phyloP scores from a whole-genome alignment of 2,329 filamentous ascomycete species.

The Alternaria sp. region DNA sequence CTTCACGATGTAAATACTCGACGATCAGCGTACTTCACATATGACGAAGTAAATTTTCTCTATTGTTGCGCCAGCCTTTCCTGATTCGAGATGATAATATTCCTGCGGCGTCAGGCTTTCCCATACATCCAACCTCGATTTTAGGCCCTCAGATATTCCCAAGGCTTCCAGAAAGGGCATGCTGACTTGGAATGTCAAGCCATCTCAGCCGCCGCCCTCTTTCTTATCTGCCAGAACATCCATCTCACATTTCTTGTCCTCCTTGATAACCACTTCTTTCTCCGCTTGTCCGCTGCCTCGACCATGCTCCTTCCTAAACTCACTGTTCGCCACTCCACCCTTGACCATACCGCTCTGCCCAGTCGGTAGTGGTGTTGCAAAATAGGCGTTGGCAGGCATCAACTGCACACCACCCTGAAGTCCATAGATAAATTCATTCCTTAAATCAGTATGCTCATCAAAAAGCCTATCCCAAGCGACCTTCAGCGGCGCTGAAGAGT shows the following conservation, averaged over 20 bases:
- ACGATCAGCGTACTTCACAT: neutral
- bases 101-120: neutral
- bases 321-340: neutral
- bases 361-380: neutral
- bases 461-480: slow-evolving; percentile 22
- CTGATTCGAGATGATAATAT: neutral
- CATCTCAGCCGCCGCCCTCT: neutral
- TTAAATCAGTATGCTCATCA: slow-evolving; percentile 16
- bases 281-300: neutral
- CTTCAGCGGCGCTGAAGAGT: neutral
- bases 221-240: neutral
- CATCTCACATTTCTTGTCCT: neutral
- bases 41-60: neutral
- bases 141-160: neutral
- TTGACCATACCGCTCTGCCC: neutral
- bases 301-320: neutral
- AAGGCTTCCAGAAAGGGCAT: neutral
- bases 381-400: slow-evolving; percentile 9
- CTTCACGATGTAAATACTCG: neutral
- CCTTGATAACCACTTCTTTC: neutral
- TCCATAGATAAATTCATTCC: slow-evolving; percentile 21
- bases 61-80: neutral
- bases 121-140: neutral
- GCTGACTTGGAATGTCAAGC: too few relatives aligned
- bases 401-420: slow-evolving; percentile 16